Evolutionary conservation across 495 filamentous ascomycete genomes (phyloP), one percentile per base, ranked within the genome.

Genomic region (Penicillium macrosclerotiorum): DNA sequence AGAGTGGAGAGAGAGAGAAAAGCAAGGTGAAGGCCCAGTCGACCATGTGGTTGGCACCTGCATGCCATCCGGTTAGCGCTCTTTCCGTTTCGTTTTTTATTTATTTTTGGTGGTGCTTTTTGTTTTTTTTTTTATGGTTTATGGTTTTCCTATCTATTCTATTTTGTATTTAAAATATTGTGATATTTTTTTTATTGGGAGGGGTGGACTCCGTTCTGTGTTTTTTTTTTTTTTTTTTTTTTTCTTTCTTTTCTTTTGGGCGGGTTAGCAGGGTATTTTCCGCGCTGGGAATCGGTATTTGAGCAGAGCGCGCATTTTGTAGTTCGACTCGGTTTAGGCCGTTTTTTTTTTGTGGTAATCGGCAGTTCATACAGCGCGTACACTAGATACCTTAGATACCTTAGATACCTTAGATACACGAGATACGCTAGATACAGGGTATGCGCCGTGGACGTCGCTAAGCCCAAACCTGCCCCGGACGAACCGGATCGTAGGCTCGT

Each of bases 21-120:
- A 51, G 49, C 41, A 49, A 51, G n/a, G n/a, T n/a, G n/a, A n/a
- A n/a, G n/a, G n/a, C n/a, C 37, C 51, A 39, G 36, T 40, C 38
- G 45, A 42, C 67, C 63, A 63, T 63, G 67, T 71, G 65, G 63
- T 68, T 71, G 63, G 65, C 65, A 71, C 53, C 64, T 68, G 67
- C 66, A 61, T 52, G 53, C 54, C 57, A 57, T 57, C 33, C 27
- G 44, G 27, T 36, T n/a, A n/a, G n/a, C n/a, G n/a, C n/a, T n/a
- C n/a, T 42, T 44, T 38, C 26, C 6, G n/a, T 36, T 32, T 35
- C n/a, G n/a, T 34, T 51, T 43, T 27, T 38, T 22, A 8, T 19
- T 44, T 20, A 31, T 45, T 33, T 34, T 20, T 27, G 20, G 29
- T 42, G 24, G 20, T 44, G 26, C 30, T 40, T 36, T 27, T 29